A percentile compares a stretch with the other conserved stretches of the same genome.
phyloP scores from a whole-genome alignment of 106 monocot genomes.

The Apostasia ramifera region DNA sequence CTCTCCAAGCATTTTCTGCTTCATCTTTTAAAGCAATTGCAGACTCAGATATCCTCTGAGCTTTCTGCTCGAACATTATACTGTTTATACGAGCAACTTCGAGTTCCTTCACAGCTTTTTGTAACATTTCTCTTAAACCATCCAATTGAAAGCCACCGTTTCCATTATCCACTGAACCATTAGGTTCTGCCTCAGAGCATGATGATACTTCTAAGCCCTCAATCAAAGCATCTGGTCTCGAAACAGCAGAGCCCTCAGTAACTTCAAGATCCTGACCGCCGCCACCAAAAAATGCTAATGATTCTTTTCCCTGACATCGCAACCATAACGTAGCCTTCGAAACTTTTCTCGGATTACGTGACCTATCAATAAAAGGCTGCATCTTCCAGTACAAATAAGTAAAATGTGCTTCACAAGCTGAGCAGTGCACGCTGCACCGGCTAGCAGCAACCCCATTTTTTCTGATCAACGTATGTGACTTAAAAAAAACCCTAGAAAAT shows the following conservation, averaged over 20 bases:
- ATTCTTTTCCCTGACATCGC: slow-evolving; percentile 59
- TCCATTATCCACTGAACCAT: slow-evolving; percentile 33
- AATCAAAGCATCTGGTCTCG: not conserved
- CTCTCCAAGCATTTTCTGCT: slow-evolving; percentile 59
- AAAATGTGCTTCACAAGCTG: slow-evolving; percentile 3
- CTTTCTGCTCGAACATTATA: slow-evolving; percentile 87
- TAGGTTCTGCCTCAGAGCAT: slow-evolving; percentile 15
- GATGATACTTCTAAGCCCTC: slow-evolving; percentile 12
- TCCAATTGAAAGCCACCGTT: slow-evolving; percentile 36
- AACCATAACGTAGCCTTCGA: slow-evolving; percentile 3
- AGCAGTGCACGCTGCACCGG: not conserved
- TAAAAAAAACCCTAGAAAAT: slow-evolving; percentile 25
- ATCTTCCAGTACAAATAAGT: not conserved
- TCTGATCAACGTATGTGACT: slow-evolving; percentile 18
- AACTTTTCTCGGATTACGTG: not conserved
- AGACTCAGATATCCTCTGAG: slow-evolving; percentile 78
- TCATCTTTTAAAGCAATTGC: slow-evolving; percentile 82
- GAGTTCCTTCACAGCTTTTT: slow-evolving; percentile 63
- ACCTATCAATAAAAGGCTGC: not conserved
- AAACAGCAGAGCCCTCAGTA: slow-evolving; percentile 6
- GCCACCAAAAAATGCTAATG: slow-evolving; percentile 38
- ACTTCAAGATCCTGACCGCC: slow-evolving; percentile 25
- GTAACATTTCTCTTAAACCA: slow-evolving; percentile 52
- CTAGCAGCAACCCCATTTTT: slow-evolving; percentile 12
- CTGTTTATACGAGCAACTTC: slow-evolving; percentile 81